Evolutionary conservation across 2,329 filamentous ascomycete genomes (phyloP), one percentile per base, ranked within the genome.

Genomic region (Simplicillium aogashimaense): DNA sequence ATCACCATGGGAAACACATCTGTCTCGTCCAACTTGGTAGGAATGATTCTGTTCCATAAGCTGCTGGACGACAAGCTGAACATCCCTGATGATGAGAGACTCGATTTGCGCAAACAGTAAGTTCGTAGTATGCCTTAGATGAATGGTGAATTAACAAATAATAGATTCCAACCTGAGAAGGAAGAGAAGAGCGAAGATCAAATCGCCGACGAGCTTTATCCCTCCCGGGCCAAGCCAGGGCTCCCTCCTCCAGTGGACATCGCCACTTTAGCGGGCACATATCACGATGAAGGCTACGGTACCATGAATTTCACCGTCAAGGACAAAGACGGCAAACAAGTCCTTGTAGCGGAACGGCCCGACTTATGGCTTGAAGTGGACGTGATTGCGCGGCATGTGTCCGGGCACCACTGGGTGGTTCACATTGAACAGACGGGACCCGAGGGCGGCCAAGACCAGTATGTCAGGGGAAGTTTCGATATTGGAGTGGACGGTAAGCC

Each of bases 1-100:
- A 38, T 47, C 1, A 42, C 44, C 2, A 38, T 51, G 29, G 38
- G 35, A 5, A 72, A 70, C 42, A 66, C 63, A 36, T 61, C 57
- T 9, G 13, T 47, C 7, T 60, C 57, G 10, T 60, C 59, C 5
- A 65, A 62, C 37, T 36, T 38, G 4, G 57, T 35, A 0, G 35
- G 41, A 1, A 28, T 46, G 1, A 10, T 46, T 7, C 16, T 50
- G 3, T 43, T 43, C 2, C 45, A 46, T 13, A 40, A 42, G 4
- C 39, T 52, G 3, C 17, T 53, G 13, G 50, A 49, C 18, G 51
- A 52, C 25, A 35, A 40, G 9, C 28, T 49, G 2, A 42, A 37
- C 0, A 31, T 46, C 8, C 41, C 45, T 2, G n/a, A 33, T 11
- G 29, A 38, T 3, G 37, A 49, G 53, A n/a, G 59, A 25, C 30